A percentile compares a stretch with the other conserved stretches of the same genome.
These are phyloP conservation scores for Epichloe amarillans DNA, from an alignment of 2,329 filamentous ascomycete species.

Conservation along the genomic window DNA sequence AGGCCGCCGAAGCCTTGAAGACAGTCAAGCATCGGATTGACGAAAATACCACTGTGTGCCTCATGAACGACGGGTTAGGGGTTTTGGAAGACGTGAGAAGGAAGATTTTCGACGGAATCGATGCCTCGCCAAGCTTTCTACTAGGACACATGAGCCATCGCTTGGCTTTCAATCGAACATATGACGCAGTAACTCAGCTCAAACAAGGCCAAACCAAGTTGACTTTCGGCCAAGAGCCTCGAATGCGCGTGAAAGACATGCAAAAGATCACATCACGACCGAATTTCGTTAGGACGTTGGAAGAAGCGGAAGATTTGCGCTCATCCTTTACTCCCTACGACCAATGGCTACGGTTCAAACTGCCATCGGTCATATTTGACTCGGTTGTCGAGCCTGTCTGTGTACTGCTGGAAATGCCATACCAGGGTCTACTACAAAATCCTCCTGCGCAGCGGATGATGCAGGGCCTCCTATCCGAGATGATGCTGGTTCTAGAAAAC, in stretches of 20 bases:
- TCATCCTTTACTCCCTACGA: conserved; percentile 15
- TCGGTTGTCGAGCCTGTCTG: conserved; percentile 72
- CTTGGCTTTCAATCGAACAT: conserved; percentile 27
- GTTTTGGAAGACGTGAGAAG: conserved; percentile 65
- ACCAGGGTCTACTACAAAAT: conserved; percentile 58
- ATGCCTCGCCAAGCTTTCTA: conserved; percentile 60
- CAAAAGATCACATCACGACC: conserved; percentile 10
- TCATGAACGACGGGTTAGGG: conserved; percentile 74
- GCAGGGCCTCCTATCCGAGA: conserved; percentile 60
- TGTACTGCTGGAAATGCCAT: conserved; percentile 62
- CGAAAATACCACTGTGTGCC: conserved; percentile 55
- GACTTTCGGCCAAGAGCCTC: conserved; percentile 12
- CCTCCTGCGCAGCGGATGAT: conserved; percentile 51
- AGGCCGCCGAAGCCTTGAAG: conserved; percentile 40
- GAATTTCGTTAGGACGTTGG: conserved; percentile 13
- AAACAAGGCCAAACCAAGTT: conserved; percentile 18
- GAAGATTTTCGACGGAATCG: conserved; percentile 53
- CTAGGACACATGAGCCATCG: conserved; percentile 47
- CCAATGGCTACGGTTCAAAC: conserved; percentile 54
- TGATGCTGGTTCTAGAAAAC: conserved; percentile 53
- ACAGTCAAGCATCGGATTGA: conserved; percentile 53
- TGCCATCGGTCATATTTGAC: conserved; percentile 66
- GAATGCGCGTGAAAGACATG: conserved; percentile 7
- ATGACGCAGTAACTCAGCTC: conserved; percentile 26
- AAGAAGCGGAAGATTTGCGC: conserved; percentile 11